These are phyloP conservation scores for Rhodotorula diobovata DNA, from an alignment of 768 basidiomycete genomes.

Conservation along the genomic window DNA sequence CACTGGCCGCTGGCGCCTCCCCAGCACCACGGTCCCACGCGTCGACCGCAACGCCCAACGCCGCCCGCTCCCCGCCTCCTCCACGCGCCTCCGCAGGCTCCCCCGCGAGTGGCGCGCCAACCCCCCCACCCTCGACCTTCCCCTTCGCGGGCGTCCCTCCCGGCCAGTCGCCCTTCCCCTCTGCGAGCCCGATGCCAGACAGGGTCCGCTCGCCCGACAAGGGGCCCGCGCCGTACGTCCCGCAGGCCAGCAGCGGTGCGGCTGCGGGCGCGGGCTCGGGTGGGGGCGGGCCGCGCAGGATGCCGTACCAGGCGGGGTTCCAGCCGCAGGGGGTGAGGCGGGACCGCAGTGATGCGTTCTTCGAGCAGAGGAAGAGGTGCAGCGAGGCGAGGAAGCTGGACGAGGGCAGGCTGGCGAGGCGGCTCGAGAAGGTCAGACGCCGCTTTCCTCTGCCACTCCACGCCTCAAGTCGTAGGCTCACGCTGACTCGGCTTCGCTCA, in stretches of 20 bases:
- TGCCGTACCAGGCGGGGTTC: conserved; percentile 77
- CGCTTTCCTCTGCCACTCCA: conserved; percentile 33
- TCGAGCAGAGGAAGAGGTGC: conserved; percentile 48
- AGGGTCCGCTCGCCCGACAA: not conserved
- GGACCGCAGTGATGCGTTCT: conserved; percentile 75
- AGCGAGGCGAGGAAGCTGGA: conserved; percentile 63
- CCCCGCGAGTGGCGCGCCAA: not conserved
- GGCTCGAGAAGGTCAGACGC: conserved; percentile 78
- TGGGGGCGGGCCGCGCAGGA: conserved; percentile 4
- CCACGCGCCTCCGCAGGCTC: not conserved
- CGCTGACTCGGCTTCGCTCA: no score
- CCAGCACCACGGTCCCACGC: not conserved
- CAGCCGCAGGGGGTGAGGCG: conserved; percentile 83
- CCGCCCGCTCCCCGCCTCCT: not conserved
- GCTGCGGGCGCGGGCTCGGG: no score
- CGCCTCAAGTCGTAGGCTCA: conserved; percentile 31
- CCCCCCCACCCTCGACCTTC: conserved; percentile 12
- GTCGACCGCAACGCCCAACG: not conserved
- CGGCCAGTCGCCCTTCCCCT: conserved; percentile 10
- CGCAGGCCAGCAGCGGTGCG: not conserved
- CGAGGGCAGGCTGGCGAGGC: conserved; percentile 72
- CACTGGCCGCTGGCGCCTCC: no score
- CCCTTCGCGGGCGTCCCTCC: conserved; percentile 18
- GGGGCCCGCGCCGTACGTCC: not conserved
- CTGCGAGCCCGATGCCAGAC: not conserved